phyloP scores from a whole-genome alignment of 2,329 filamentous ascomycete genomes.

The Penicillium sp. region DNA sequence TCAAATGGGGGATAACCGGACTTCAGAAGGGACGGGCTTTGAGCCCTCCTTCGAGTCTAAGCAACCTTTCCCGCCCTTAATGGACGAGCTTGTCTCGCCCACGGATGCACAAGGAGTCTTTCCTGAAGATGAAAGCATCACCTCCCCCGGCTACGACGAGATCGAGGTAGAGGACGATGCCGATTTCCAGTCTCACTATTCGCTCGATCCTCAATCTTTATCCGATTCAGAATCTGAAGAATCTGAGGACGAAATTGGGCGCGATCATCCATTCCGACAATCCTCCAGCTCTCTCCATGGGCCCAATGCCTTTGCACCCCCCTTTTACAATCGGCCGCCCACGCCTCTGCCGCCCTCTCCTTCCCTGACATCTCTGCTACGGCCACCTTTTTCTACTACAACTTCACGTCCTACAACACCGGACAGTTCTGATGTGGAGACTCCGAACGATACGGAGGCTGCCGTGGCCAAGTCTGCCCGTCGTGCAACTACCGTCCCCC shows the following conservation, averaged over 20 bases:
- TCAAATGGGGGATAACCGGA: not conserved
- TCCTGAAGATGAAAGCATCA: slow-evolving; percentile 27
- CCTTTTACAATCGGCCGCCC: slow-evolving; percentile 96
- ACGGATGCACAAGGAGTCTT: slow-evolving; percentile 10
- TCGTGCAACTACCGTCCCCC: slow-evolving; percentile 66
- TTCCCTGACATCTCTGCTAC: slow-evolving; percentile 84
- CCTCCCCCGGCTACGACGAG: slow-evolving; percentile 30
- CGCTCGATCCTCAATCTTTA: slow-evolving; percentile 38
- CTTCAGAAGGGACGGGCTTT: not conserved
- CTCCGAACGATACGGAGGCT: slow-evolving; percentile 58
- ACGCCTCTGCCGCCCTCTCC: slow-evolving; percentile 91
- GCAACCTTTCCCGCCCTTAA: slow-evolving; percentile 1
- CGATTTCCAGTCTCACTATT: slow-evolving; percentile 49
- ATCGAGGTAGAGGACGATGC: slow-evolving; percentile 40
- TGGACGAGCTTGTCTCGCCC: slow-evolving; percentile 3
- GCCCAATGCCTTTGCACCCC: slow-evolving; percentile 64
- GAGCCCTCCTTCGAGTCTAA: slow-evolving; percentile 23
- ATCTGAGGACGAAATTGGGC: slow-evolving; percentile 30
- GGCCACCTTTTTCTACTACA: slow-evolving; percentile 62
- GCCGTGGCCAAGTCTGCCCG: slow-evolving; percentile 61
- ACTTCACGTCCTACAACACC: slow-evolving; percentile 91
- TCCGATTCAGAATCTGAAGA: slow-evolving; percentile 39
- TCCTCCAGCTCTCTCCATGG: slow-evolving; percentile 44
- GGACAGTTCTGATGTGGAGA: slow-evolving; percentile 85
- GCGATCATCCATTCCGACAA: slow-evolving; percentile 41